Evolutionary conservation across 768 basidiomycete species (phyloP), one percentile per base, ranked within the genome.

Genomic region (Boletus tomentosulus): DNA sequence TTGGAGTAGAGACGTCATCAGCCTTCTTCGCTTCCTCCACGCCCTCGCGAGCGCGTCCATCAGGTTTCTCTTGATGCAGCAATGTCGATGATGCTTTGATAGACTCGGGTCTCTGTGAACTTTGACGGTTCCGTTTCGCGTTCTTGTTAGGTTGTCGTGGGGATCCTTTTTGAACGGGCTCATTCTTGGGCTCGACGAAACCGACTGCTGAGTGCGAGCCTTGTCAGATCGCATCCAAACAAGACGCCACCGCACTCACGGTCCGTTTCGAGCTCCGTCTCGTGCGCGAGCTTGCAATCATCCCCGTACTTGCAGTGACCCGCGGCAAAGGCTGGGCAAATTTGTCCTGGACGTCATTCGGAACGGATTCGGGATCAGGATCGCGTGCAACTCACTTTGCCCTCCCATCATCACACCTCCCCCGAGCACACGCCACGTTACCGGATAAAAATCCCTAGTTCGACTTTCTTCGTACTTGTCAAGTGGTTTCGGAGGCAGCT

Each of bases 371-470:
- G 25, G 3, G 22, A 30, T 13, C 19, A 6, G 28, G n/a, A 28
- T 3, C 37, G 28, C 51, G 27, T 46, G 16, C 4, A n/a, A 62
- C 67, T 59, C 55, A 70, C 68, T 53, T 12, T 62, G 55, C 13
- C 68, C 80, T 55, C 77, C 78, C 75, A 89, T 77, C 68, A 80
- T 76, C n/a, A 89, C 87, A 3, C 87, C 87, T 13, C 87, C 87
- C 0, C 87, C 86, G 48, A 89, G 85, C 12, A 89, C 86, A 41
- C 87, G 77, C 87, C 87, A 89, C 4, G 79, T 76, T 44, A 89
- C 76, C 27, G 86, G 86, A 59, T 81, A 84, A 65, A 74, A 85
- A 54, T 77, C 77, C 57, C 71, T 82, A 61, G 73, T 67, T 39
- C 62, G 68, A 56, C 65, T 71, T 31, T 74, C 74, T 41, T 76